Evolutionary conservation across 179 eudicot genomes (phyloP).

Genomic region (Sideroxylon spinosum): DNA sequence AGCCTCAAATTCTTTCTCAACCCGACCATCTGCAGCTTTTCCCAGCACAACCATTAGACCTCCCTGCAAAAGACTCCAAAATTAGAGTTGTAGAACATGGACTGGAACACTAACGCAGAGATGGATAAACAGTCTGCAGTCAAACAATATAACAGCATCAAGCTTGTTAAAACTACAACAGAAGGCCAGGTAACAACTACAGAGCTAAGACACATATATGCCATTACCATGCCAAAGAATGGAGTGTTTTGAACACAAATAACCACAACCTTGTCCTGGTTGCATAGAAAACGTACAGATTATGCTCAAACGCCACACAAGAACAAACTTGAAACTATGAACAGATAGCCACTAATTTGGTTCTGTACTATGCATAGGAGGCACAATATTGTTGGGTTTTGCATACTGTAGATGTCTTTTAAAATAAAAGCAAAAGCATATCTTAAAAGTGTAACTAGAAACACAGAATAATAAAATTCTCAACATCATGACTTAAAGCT

Average conservation of each 20-base stretch:
- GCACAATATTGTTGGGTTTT: neutral
- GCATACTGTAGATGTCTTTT: neutral
- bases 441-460: neutral
- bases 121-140: neutral
- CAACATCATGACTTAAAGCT: neutral
- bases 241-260: neutral
- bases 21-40: constrained; percentile 52
- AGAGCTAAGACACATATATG: neutral
- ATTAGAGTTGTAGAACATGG: constrained; percentile 5
- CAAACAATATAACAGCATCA: neutral
- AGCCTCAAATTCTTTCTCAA: constrained; percentile 62
- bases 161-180: neutral
- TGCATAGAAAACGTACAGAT: neutral
- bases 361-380: neutral
- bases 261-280: neutral
- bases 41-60: constrained; percentile 72
- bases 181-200: neutral
- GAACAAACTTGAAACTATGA: neutral
- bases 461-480: neutral
- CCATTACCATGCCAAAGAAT: neutral
- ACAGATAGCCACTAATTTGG: neutral
- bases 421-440: neutral
- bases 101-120: neutral
- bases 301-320: neutral
- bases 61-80: constrained; percentile 37